Evolutionary conservation across 2,329 filamentous ascomycete genomes (phyloP).

Genomic region (Xylariaceae sp.): DNA sequence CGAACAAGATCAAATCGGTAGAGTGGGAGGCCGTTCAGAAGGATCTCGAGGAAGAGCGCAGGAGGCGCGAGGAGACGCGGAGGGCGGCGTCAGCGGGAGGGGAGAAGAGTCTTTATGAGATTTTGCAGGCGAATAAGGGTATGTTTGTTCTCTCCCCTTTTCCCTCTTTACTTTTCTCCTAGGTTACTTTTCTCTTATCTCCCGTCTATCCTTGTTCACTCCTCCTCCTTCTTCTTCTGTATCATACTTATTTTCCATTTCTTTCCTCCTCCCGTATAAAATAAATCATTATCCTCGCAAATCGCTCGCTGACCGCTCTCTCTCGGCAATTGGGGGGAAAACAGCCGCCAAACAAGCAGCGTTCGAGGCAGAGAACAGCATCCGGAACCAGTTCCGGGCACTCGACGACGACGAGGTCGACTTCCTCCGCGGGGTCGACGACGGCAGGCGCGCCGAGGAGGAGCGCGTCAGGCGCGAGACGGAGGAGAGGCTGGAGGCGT

Average conservation of each 20-base stretch:
- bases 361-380: conserved; percentile 66
- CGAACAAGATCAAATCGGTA: too few species aligned
- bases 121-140: conserved; percentile 73
- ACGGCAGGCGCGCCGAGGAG: conserved; percentile 47
- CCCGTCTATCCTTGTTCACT: not conserved
- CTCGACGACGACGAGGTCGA: conserved; percentile 76
- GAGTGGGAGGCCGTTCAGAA: conserved; percentile 62
- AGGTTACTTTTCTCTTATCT: not conserved
- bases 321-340: too few species aligned
- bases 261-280: too few species aligned
- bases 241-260: too few species aligned
- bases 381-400: conserved; percentile 72
- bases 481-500: conserved; percentile 50
- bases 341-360: conserved; percentile 71
- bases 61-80: conserved; percentile 47
- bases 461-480: conserved; percentile 49
- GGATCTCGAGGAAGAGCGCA: conserved; percentile 57
- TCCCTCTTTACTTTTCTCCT: conserved; percentile 6
- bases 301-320: too few species aligned
- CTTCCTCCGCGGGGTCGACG: conserved; percentile 59
- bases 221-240: too few species aligned
- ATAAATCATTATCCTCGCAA: too few species aligned
- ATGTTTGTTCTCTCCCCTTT: conserved; percentile 6
- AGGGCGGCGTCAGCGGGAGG: conserved; percentile 36
- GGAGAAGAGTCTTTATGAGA: conserved; percentile 65